Evolutionary conservation across 2,329 filamentous ascomycete species (phyloP), one percentile per base, ranked within the genome.

Genomic region (Apiospora saccharicola): DNA sequence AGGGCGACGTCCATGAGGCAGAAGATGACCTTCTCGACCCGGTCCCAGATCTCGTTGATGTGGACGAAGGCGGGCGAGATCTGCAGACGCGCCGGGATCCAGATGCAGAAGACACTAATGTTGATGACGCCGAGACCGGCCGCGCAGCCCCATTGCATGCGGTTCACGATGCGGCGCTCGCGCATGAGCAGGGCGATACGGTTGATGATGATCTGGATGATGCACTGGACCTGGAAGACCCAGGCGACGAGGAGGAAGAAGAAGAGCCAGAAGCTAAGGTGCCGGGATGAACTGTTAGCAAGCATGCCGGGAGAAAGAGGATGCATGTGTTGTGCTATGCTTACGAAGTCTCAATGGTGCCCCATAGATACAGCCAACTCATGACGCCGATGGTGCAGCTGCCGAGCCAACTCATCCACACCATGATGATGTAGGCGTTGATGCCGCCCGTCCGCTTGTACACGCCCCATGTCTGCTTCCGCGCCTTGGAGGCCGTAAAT

Each of bases 141-240:
- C 0, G 84, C 77, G 19, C 83, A 81, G 3, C 77, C 78, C 80
- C 82, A 81, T 74, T 86, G 87, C 30, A 88, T 76, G 30, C 74
- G 78, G 2, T 72, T 41, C 8, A 82, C 80, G n/a, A 80, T 81
- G 0, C 70, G 75, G 4, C 79, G 81, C 72, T 85, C 78, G 26
- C 83, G 81, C 44, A 86, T 80, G 49, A 87, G 82, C 12, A 88
- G 80, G 0, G 82, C 79, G 10, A 87, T 81, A 41, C 86, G 83
- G 75, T 88, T 88, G 74, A 86, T 84, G 75, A 87, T 86, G 64
- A 88, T 88, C 73, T 87, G 86, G 77, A 86, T 84, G 3, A 87
- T 77, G 26, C 86, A 82, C 75, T 87, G 86, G 14, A 85, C 82
- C 76, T 84, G 75, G 49, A 82, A 75, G 14, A 77, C 76, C 81